A percentile compares a stretch with the other conserved stretches of the same genome.
These are phyloP conservation scores for Pichia phayaonensis DNA, from an alignment of 805 yeast species.

Conservation along the genomic window DNA sequence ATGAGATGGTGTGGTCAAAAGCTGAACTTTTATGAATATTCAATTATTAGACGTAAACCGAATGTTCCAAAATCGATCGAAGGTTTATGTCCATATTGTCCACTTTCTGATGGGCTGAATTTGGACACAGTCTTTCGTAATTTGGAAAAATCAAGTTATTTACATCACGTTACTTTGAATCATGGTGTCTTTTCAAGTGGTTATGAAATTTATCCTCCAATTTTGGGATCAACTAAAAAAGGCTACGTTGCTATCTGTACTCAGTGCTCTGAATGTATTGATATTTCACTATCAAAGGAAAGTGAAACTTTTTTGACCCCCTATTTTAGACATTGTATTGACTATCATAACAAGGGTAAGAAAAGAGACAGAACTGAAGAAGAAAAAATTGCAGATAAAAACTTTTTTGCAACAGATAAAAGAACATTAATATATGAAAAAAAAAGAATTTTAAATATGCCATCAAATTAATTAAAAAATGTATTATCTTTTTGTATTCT, in stretches of 20 bases:
- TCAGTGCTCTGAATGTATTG: not conserved
- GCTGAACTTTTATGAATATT: constrained; percentile 10
- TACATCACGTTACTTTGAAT: not conserved
- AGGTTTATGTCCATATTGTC: not conserved
- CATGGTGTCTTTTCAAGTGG: not conserved
- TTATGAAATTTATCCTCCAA: not conserved
- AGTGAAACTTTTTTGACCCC: not conserved
- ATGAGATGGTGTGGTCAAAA: constrained; percentile 7
- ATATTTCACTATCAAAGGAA: not conserved
- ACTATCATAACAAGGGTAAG: not conserved
- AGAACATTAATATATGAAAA: not conserved
- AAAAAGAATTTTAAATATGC: not conserved
- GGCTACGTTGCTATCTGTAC: not conserved
- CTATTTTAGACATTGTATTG: not conserved
- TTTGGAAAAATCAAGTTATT: not conserved
- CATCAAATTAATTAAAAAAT: not conserved
- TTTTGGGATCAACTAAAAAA: not conserved
- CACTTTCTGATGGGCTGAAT: not conserved
- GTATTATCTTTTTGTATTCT: not conserved
- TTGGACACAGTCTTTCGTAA: not conserved
- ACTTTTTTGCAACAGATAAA: not conserved
- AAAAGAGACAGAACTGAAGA: not conserved
- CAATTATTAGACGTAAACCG: not conserved
- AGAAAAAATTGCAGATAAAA: not conserved
- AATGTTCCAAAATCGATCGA: not conserved